Evolutionary conservation across 768 basidiomycete genomes (phyloP).

Genomic region (Holtermanniella nyarrowii): DNA sequence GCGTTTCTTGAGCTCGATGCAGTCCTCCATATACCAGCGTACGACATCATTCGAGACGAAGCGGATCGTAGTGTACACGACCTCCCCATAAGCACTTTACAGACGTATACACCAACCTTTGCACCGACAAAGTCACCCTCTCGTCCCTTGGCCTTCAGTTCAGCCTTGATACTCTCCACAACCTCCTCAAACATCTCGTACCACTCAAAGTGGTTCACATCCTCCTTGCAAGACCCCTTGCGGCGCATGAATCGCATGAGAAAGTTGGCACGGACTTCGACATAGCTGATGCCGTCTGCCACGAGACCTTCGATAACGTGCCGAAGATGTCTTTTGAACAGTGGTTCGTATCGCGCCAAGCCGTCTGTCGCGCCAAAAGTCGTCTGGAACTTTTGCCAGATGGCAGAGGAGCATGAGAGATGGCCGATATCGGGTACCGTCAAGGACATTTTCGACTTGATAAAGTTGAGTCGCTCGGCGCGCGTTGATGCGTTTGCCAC

Average conservation of each 20-base stretch:
- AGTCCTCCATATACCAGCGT: constrained; percentile 62
- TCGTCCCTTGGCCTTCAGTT: constrained; percentile 49
- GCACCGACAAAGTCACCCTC: constrained; percentile 58
- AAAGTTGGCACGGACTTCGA: constrained; percentile 62
- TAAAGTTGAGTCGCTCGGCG: neutral
- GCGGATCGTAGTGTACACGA: constrained; percentile 61
- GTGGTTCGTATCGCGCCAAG: constrained; percentile 48
- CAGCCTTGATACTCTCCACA: constrained; percentile 49
- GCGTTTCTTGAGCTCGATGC: constrained; percentile 59
- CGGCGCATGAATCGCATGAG: constrained; percentile 45
- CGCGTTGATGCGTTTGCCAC: constrained; percentile 15
- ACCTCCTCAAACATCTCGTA: constrained; percentile 49
- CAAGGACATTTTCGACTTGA: neutral
- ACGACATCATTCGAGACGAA: constrained; percentile 51
- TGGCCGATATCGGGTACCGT: neutral
- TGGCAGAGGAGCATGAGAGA: constrained; percentile 27
- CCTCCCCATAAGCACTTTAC: constrained; percentile 43
- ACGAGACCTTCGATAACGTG: constrained; percentile 56
- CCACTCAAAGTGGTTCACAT: constrained; percentile 55
- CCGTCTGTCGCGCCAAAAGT: constrained; percentile 49
- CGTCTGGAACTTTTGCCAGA: constrained; percentile 62
- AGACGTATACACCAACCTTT: constrained; percentile 44
- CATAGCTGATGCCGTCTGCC: constrained; percentile 61
- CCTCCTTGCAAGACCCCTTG: constrained; percentile 42
- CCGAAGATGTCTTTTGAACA: constrained; percentile 54